These are phyloP conservation scores for Plasmodium inui DNA, from an alignment of 169 alveolate species.

Conservation along the genomic window DNA sequence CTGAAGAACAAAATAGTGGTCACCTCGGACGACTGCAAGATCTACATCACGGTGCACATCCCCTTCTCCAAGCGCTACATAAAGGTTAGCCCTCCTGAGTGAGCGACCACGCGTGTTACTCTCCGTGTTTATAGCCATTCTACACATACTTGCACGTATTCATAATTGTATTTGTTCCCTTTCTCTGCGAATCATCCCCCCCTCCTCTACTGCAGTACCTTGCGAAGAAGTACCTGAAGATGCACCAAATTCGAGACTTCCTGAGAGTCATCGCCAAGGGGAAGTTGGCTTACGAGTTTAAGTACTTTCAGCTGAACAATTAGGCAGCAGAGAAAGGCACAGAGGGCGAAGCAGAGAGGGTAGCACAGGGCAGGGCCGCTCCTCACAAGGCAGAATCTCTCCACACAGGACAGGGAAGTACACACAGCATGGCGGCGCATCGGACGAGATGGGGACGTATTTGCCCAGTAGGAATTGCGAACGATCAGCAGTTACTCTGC, in stretches of 20 bases:
- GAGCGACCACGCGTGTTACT: background rate
- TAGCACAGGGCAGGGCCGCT: background rate
- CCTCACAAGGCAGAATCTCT: background rate
- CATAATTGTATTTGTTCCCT: background rate
- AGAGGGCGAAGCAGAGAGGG: background rate
- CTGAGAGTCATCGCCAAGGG: constrained; percentile 96
- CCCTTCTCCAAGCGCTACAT: constrained; percentile 98
- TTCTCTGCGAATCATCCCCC: background rate
- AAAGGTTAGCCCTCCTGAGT: constrained; percentile 78
- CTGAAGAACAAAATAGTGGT: constrained; percentile 94
- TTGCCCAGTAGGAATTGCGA: background rate
- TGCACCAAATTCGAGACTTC: constrained; percentile 97
- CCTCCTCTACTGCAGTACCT: constrained; percentile 93
- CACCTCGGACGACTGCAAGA: constrained; percentile 92
- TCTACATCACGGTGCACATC: constrained; percentile 93
- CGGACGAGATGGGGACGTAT: no score
- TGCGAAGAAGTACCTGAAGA: constrained; percentile 98
- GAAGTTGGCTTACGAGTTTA: constrained; percentile 93
- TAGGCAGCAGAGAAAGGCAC: constrained; percentile 80
- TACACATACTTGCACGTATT: background rate
- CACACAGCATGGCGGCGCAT: background rate
- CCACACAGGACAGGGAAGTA: no score
- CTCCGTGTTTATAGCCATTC: background rate
- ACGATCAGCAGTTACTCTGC: background rate
- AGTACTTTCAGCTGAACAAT: constrained; percentile 94